Evolutionary conservation across 2,329 filamentous ascomycete species (phyloP).

Genomic region (Cadophora sp.): DNA sequence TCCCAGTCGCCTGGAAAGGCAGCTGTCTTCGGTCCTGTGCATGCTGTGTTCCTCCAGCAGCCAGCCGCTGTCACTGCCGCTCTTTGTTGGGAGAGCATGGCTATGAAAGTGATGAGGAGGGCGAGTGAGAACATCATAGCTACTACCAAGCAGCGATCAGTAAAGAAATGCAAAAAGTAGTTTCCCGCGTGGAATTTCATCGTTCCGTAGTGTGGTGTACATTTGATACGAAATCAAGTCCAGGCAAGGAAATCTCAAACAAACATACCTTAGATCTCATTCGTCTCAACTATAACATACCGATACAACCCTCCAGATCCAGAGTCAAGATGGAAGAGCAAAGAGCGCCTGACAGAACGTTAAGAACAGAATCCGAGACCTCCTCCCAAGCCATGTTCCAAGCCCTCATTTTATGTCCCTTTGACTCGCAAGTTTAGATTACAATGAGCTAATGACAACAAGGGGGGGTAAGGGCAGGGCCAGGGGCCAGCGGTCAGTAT

Average conservation of each 20-base stretch:
- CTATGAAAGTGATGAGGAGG: conserved; percentile 15
- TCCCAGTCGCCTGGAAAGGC: conserved; percentile 66
- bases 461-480: not conserved
- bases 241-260: not conserved
- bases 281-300: conserved; percentile 22
- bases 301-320: not conserved
- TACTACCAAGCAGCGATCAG: conserved; percentile 12
- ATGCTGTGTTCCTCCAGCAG: conserved; percentile 64
- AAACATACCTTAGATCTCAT: conserved; percentile 22
- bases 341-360: conserved; percentile 19
- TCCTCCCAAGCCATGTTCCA: conserved; percentile 15
- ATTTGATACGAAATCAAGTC: not conserved
- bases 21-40: conserved; percentile 52
- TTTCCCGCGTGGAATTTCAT: conserved; percentile 8
- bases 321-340: not conserved
- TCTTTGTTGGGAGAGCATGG: conserved; percentile 17
- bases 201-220: no score
- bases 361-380: conserved; percentile 16
- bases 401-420: conserved; percentile 20
- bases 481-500: not conserved
- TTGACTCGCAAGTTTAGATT: conserved; percentile 22
- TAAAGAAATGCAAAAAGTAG: not conserved
- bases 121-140: conserved; percentile 24
- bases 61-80: conserved; percentile 21
- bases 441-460: conserved; percentile 17